Evolutionary conservation across 306 rosid genomes (phyloP).

Genomic region (Prunus campanulata): DNA sequence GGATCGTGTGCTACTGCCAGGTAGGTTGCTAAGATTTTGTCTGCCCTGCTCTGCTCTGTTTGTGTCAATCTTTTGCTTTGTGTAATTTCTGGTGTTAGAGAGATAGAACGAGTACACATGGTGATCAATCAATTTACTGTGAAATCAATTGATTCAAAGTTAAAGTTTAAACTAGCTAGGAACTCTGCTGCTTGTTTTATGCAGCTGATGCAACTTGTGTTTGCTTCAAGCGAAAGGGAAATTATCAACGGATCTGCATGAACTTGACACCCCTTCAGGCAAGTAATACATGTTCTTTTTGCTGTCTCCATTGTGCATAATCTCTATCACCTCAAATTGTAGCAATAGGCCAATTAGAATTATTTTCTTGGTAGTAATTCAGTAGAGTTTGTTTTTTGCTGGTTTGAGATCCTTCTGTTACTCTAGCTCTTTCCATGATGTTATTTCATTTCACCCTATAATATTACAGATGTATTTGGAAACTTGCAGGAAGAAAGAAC

Average conservation of each 20-base stretch:
- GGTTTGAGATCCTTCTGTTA: background rate
- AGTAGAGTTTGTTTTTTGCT: too few species aligned
- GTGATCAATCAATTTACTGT: background rate
- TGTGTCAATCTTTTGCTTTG: background rate
- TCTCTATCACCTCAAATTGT: background rate
- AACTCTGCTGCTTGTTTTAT: constrained; percentile 20
- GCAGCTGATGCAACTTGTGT: constrained; percentile 73
- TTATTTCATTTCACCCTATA: background rate
- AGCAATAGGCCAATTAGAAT: background rate
- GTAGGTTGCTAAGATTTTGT: background rate
- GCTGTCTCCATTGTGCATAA: background rate
- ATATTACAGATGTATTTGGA: background rate
- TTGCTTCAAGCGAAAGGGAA: constrained; percentile 86
- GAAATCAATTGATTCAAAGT: background rate
- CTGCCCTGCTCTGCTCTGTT: background rate
- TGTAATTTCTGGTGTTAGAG: background rate
- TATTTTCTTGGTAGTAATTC: background rate
- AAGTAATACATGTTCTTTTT: constrained; percentile 6
- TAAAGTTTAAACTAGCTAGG: background rate
- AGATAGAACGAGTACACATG: background rate
- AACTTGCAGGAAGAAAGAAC: constrained; percentile 66
- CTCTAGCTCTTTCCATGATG: background rate
- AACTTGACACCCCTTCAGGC: constrained; percentile 79
- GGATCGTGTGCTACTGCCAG: background rate
- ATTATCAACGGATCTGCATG: constrained; percentile 53